Conservation (phyloP, 1,284 basidiomycete species). For the Mycosarcoma mackinlayi region DNA sequence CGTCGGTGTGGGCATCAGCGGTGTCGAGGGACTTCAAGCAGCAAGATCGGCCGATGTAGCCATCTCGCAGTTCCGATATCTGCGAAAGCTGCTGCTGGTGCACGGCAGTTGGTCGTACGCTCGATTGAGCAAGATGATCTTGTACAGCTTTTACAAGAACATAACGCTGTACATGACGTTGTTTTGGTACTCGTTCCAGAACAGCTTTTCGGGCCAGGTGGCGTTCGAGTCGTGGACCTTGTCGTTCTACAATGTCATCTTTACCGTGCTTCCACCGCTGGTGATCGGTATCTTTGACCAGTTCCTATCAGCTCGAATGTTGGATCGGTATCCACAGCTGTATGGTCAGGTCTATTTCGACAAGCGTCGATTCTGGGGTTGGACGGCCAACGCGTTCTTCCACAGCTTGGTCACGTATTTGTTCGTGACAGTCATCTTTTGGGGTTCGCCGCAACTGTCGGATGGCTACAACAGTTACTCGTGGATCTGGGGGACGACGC, state of each 20-base stretch:
- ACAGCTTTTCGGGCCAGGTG: conserved; percentile 97
- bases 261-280: conserved; percentile 85
- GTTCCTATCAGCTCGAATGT: conserved; percentile 93
- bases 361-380: conserved; percentile 79
- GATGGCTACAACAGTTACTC: conserved; percentile 86
- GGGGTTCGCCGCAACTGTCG: conserved; percentile 78
- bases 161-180: conserved; percentile 97
- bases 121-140: conserved; percentile 90
- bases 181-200: conserved; percentile 88
- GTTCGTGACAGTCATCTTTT: conserved; percentile 89
- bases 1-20: conserved; percentile 97
- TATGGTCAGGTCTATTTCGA: conserved; percentile 72
- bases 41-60: conserved; percentile 96
- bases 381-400: conserved; percentile 87
- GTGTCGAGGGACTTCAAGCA: conserved; percentile 97
- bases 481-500: conserved; percentile 98
- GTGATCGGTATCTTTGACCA: conserved; percentile 98
- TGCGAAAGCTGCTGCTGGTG: conserved; percentile 94
- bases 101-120: conserved; percentile 99
- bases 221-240: conserved; percentile 99
- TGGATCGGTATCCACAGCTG: conserved; percentile 96
- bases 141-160: conserved; percentile 76
- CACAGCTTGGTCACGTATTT: conserved; percentile 84
- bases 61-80: conserved; percentile 96
- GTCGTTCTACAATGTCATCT: conserved; percentile 71